Evolutionary conservation across 1,284 basidiomycete genomes (phyloP).

Genomic region (Ceratobasidium sp.): DNA sequence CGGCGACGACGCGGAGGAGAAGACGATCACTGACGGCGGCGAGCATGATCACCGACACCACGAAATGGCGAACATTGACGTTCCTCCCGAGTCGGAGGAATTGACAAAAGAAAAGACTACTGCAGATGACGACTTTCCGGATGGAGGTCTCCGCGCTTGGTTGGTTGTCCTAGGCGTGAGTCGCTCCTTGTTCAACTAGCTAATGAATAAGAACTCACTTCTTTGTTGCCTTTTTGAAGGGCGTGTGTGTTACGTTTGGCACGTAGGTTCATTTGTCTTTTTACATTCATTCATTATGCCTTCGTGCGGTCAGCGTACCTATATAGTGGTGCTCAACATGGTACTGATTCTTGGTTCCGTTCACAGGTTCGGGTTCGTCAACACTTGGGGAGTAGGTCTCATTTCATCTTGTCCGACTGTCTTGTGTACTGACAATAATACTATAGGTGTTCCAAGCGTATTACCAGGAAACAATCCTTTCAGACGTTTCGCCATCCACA

Average conservation of each 20-base stretch:
- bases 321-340: constrained; percentile 11
- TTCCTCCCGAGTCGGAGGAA: constrained; percentile 24
- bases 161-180: constrained; percentile 48
- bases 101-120: constrained; percentile 25
- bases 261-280: constrained; percentile 36
- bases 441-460: constrained; percentile 67
- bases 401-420: not conserved
- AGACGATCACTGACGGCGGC: constrained; percentile 6
- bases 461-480: constrained; percentile 64
- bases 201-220: constrained; percentile 25
- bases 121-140: constrained; percentile 45
- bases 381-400: constrained; percentile 62
- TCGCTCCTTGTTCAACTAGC: not conserved
- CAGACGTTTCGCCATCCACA: constrained; percentile 63
- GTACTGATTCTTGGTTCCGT: constrained; percentile 52
- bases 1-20: constrained; percentile 20
- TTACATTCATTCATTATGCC: not conserved
- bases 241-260: constrained; percentile 47
- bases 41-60: not conserved
- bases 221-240: constrained; percentile 19
- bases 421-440: constrained; percentile 53
- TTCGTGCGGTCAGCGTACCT: constrained; percentile 32
- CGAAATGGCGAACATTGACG: constrained; percentile 38
- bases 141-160: constrained; percentile 47
- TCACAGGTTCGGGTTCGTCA: constrained; percentile 60